Conservation (phyloP, 495 filamentous ascomycete genomes). For the Tuber aestivum region DNA sequence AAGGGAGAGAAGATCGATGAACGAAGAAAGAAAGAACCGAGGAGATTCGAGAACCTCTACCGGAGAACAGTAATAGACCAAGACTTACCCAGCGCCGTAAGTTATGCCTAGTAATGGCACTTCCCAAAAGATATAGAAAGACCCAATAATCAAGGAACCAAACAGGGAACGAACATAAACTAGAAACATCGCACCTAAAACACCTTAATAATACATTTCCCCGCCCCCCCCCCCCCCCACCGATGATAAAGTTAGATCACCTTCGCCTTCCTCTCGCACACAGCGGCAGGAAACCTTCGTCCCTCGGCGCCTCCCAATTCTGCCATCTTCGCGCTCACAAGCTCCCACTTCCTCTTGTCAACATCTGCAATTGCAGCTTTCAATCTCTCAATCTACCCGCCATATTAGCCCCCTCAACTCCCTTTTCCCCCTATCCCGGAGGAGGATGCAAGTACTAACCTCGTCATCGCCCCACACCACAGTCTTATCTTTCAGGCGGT, state of each 20-base stretch:
- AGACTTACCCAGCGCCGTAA: neutral
- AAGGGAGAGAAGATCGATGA: neutral
- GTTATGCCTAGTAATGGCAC: neutral
- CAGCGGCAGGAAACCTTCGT: constrained; percentile 5
- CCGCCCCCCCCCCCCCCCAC: neutral
- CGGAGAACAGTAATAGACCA: neutral
- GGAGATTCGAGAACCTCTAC: neutral
- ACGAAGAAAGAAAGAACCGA: neutral
- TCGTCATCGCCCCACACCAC: constrained; percentile 12
- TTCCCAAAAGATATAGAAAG: neutral
- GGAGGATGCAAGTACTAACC: neutral
- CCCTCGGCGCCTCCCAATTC: constrained; percentile 2
- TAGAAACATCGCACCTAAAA: neutral
- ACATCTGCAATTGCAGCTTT: constrained; percentile 10
- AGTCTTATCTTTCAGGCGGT: constrained; percentile 5
- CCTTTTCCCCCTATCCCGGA: neutral
- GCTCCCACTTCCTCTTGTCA: constrained; percentile 12
- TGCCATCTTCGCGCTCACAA: constrained; percentile 8
- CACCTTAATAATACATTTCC: neutral
- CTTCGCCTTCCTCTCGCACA: constrained; percentile 12
- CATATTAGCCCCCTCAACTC: neutral
- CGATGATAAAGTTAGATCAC: neutral
- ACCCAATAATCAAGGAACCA: neutral
- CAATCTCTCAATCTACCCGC: constrained; percentile 11
- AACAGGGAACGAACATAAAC: neutral